A percentile compares a stretch with the other conserved stretches of the same genome.
phyloP scores from a whole-genome alignment of 108 stramenopile genomes.

The Cyclotella cryptica region DNA sequence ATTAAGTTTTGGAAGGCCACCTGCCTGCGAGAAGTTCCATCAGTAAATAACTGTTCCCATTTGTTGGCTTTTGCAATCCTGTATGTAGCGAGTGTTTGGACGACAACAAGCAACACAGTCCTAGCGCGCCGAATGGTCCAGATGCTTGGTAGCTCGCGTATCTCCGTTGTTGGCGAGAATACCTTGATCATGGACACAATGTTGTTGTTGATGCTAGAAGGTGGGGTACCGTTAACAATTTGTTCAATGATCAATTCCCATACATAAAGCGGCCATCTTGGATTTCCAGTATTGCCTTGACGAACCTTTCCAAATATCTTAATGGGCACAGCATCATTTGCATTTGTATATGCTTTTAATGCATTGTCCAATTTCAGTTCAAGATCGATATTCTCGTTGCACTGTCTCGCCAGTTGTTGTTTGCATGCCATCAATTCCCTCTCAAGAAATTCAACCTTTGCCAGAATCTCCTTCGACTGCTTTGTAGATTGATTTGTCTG shows the following conservation, averaged over 20 bases:
- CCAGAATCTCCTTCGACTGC: not conserved
- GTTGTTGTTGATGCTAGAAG: conserved; percentile 1
- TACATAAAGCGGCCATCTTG: conserved; percentile 15
- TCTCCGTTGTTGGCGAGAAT: conserved; percentile 13
- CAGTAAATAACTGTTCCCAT: conserved; percentile 17
- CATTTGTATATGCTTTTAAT: not conserved
- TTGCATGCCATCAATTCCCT: not conserved
- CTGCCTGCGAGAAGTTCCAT: conserved; percentile 15
- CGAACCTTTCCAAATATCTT: not conserved
- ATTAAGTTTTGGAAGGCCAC: conserved; percentile 22
- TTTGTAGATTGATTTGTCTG: not conserved
- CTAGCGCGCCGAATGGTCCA: conserved; percentile 15
- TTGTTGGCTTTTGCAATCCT: conserved; percentile 10
- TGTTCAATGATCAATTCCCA: conserved; percentile 17
- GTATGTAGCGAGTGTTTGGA: conserved; percentile 6
- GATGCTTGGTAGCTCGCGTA: conserved; percentile 14
- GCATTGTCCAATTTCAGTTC: not conserved
- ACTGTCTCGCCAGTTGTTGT: not conserved
- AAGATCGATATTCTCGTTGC: not conserved
- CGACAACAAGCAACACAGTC: conserved; percentile 18
- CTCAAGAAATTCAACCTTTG: not conserved
- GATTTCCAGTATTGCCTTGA: not conserved
- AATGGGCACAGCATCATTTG: not conserved
- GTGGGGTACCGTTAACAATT: conserved; percentile 19
- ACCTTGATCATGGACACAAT: not conserved